phyloP scores from a whole-genome alignment of 257 asterid species.

The Plantago major region DNA sequence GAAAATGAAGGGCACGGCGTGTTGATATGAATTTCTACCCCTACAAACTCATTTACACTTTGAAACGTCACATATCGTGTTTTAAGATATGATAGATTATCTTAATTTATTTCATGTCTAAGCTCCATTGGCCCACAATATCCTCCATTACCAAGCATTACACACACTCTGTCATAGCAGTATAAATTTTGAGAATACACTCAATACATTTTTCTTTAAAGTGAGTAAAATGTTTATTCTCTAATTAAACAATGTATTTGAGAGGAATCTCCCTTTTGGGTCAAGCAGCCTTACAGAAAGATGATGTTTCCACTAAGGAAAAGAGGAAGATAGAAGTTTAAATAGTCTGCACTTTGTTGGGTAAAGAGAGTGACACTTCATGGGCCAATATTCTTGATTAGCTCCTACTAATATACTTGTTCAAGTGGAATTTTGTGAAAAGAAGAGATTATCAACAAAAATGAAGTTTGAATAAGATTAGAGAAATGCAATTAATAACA shows the following conservation, averaged over 20 bases:
- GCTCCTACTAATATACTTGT: conserved; percentile 19
- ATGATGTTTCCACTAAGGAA: conserved; percentile 36
- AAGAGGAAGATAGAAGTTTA: background rate
- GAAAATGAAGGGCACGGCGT: too few relatives aligned
- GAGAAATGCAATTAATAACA: conserved; percentile 2
- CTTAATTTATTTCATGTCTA: too few relatives aligned
- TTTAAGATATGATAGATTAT: too few relatives aligned
- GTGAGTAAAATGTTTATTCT: background rate
- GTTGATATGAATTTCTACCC: too few relatives aligned
- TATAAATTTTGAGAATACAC: too few relatives aligned
- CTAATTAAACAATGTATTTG: conserved; percentile 3
- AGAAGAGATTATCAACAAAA: conserved; percentile 22
- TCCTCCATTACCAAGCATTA: too few relatives aligned
- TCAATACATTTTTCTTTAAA: too few relatives aligned
- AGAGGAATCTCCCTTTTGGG: conserved; percentile 20
- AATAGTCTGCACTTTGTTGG: conserved; percentile 24
- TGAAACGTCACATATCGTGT: too few relatives aligned
- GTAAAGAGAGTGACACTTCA: conserved; percentile 34
- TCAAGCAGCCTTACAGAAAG: conserved; percentile 41
- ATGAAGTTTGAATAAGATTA: background rate
- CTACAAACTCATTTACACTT: too few relatives aligned
- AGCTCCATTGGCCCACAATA: too few relatives aligned
- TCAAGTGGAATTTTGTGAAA: conserved; percentile 28
- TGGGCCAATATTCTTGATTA: conserved; percentile 36
- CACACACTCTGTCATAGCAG: too few relatives aligned